These are phyloP conservation scores for Colletotrichum cuscutae DNA, from an alignment of 2,329 filamentous ascomycete species.

Conservation along the genomic window DNA sequence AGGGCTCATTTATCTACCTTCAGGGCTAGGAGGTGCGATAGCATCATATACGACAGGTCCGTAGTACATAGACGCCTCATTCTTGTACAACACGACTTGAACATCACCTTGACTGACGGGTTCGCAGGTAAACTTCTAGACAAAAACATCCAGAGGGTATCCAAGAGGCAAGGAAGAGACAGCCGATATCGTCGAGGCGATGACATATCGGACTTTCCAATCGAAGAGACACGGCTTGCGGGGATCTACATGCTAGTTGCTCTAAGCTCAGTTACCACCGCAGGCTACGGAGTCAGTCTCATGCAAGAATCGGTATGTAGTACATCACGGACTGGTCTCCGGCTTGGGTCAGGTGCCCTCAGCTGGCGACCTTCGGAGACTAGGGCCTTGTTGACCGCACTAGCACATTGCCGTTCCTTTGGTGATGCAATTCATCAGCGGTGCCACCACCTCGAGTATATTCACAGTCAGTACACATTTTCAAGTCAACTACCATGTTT, in stretches of 20 bases:
- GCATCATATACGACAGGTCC: neutral
- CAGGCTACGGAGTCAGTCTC: too few relatives aligned
- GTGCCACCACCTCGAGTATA: slow-evolving; percentile 27
- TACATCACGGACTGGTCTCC: neutral
- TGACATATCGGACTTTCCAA: too few relatives aligned
- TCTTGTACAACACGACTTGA: neutral
- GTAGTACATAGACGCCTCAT: neutral
- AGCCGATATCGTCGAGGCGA: too few relatives aligned
- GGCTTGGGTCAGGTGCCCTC: too few relatives aligned
- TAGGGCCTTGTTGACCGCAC: neutral
- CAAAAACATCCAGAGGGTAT: too few relatives aligned
- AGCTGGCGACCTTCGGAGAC: too few relatives aligned
- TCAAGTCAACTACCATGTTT: too few relatives aligned
- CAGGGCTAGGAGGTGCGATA: slow-evolving; percentile 21
- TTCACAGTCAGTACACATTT: slow-evolving; percentile 17
- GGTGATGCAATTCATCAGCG: slow-evolving; percentile 34
- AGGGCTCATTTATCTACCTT: slow-evolving; percentile 34
- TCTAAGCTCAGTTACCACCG: too few relatives aligned
- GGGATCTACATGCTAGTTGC: too few relatives aligned
- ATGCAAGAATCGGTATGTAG: too few relatives aligned
- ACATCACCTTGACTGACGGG: neutral
- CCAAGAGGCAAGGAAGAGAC: too few relatives aligned
- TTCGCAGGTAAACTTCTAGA: neutral
- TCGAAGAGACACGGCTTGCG: too few relatives aligned
- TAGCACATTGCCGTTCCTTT: slow-evolving; percentile 30